Evolutionary conservation across 257 asterid species (phyloP), one percentile per base, ranked within the genome.

Genomic region (Solanum chmielewskii): DNA sequence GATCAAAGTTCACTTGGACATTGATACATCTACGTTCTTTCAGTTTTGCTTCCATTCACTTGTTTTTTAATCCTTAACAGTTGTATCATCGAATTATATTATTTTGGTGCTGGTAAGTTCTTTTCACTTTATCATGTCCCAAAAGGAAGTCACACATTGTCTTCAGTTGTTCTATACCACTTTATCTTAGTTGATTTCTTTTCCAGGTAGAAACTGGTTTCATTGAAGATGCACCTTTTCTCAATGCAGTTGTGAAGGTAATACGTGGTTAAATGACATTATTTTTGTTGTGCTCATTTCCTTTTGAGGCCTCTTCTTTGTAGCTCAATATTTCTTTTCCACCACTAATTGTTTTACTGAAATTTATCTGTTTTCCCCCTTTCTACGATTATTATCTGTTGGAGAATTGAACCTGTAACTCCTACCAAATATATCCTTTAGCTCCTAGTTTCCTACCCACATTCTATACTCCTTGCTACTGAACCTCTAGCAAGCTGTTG

Each of bases 211-310:
- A 93, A 86, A 88, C 94, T 45, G 89, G 93, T 83, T 90, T 91
- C 89, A 92, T 96, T 90, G 98, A 94, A 62, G 92, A 95, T 89
- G 94, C 98, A 29, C 84, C 95, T 88, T 94, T 92, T 90, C 95
- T 96, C 47, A 94, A 91, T 86, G 98, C 98, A 84, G 99, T 96
- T 85, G 99, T 96, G 29, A 96, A 96, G 99, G 99, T 96, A 88
- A 7, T 75, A 47, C 71, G 45, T 31, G 69, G 85, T 29, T 81
- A 49, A 81, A 49, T 49, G 45, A 7, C 69, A 6, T 11, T 49
- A 18, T 49, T 25, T 25, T 49, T 47, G 12, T 29, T 47, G 12
- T 18, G 27, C 85, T 81, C 29, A 49, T 81, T 29, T 29, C 12
- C 18, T 49, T 49, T 49, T 52, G 16, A 81, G 69, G 69, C 45